Evolutionary conservation across 2,329 filamentous ascomycete species (phyloP).

Genomic region (Alternaria dauci): DNA sequence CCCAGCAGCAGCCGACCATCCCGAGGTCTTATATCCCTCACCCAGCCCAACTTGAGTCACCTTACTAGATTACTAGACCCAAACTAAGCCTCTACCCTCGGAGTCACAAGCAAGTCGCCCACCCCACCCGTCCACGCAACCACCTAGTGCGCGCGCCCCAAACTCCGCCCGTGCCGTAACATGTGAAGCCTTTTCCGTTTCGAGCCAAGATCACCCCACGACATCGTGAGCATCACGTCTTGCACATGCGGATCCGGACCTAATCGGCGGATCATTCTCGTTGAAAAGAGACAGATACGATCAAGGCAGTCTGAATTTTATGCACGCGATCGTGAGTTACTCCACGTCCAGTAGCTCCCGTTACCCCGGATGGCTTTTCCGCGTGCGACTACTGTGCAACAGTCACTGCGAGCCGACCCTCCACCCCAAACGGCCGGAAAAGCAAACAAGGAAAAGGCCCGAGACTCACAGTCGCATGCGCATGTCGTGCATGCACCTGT

Average conservation of each 20-base stretch:
- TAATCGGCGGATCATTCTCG: constrained; percentile 18
- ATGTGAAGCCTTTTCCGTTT: constrained; percentile 17
- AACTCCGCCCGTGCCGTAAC: constrained; percentile 1
- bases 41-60: not conserved
- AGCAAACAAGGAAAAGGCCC: constrained; percentile 2
- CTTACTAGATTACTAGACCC: constrained; percentile 8
- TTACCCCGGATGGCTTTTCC: constrained; percentile 20
- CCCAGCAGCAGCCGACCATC: not conserved
- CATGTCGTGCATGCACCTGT: not conserved
- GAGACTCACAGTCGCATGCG: not conserved
- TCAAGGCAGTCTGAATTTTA: not conserved
- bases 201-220: constrained; percentile 21
- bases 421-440: constrained; percentile 2
- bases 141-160: constrained; percentile 1
- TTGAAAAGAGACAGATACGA: not conserved
- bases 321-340: not conserved
- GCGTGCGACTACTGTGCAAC: not conserved
- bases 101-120: constrained; percentile 15
- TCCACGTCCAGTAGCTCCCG: constrained; percentile 10
- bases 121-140: not conserved
- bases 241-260: constrained; percentile 17
- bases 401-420: constrained; percentile 5
- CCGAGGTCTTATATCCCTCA: constrained; percentile 6
- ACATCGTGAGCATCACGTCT: constrained; percentile 19
- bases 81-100: constrained; percentile 15